A percentile compares a stretch with the other conserved stretches of the same genome.
phyloP scores from a whole-genome alignment of 2,329 filamentous ascomycete genomes.

The Fusarium haematococcum region DNA sequence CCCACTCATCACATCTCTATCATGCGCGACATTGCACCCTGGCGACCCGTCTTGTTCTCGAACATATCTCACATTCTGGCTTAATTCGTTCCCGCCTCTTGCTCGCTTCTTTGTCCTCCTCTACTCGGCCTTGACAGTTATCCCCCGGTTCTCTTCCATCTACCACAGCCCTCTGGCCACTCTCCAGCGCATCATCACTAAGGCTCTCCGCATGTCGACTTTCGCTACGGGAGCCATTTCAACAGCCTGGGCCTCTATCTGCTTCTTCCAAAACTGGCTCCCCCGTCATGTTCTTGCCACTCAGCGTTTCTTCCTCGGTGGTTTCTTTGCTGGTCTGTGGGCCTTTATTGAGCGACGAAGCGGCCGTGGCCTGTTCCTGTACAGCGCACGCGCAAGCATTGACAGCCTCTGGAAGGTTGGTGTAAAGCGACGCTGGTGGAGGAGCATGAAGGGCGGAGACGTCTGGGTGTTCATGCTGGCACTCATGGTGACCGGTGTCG shows the following conservation, averaged over 20 bases:
- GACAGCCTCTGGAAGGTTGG: constrained; percentile 93
- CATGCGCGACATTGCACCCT: constrained; percentile 91
- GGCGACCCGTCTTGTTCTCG: constrained; percentile 87
- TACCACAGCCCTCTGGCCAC: constrained; percentile 76
- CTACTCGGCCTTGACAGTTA: constrained; percentile 74
- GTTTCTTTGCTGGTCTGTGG: constrained; percentile 87
- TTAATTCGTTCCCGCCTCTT: constrained; percentile 82
- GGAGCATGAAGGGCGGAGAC: constrained; percentile 83
- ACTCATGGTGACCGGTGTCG: constrained; percentile 80
- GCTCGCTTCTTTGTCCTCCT: constrained; percentile 82
- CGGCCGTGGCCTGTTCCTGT: constrained; percentile 79
- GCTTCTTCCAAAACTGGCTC: constrained; percentile 85
- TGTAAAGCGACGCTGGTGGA: constrained; percentile 91
- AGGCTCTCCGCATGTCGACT: constrained; percentile 78
- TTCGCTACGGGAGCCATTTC: constrained; percentile 85
- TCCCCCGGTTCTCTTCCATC: constrained; percentile 76
- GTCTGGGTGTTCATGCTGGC: constrained; percentile 85
- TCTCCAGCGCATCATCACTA: constrained; percentile 73
- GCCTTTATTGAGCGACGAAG: constrained; percentile 78
- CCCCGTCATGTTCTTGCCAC: constrained; percentile 81
- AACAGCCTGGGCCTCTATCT: constrained; percentile 89
- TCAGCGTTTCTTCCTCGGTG: constrained; percentile 90
- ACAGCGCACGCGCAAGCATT: constrained; percentile 80
- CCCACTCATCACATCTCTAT: constrained; percentile 85
- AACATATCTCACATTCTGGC: constrained; percentile 89